These are phyloP conservation scores for Digitaria exilis DNA, from an alignment of 202 grass and related monocot genomes.

Conservation along the genomic window DNA sequence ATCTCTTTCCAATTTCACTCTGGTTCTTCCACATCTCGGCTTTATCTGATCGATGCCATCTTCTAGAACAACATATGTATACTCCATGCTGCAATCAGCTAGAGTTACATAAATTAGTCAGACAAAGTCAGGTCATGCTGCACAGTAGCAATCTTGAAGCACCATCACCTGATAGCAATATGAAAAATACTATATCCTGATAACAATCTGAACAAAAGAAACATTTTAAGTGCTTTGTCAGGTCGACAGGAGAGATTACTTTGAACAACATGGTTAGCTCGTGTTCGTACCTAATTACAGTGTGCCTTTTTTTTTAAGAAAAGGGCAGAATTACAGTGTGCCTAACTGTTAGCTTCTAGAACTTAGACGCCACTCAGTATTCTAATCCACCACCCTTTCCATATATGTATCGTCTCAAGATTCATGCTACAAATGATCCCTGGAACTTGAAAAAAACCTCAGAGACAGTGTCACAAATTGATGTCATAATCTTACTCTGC, in stretches of 20 bases:
- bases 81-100: background rate
- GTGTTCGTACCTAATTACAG: background rate
- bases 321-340: no score
- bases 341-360: background rate
- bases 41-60: background rate
- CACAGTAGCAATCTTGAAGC: background rate
- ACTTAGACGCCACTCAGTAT: background rate
- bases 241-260: background rate
- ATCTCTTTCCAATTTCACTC: background rate
- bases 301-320: no score
- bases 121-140: background rate
- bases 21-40: background rate
- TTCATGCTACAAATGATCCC: background rate
- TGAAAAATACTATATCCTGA: background rate
- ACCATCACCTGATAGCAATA: background rate
- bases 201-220: background rate
- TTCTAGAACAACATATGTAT: background rate
- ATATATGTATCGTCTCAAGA: background rate
- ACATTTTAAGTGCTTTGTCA: background rate
- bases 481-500: background rate
- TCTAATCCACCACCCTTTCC: no score
- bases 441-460: background rate
- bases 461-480: background rate
- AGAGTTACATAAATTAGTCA: background rate
- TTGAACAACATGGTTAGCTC: background rate